Base-by-base conservation (phyloP, 2,329 filamentous ascomycete species). In the Drechslerella stenobrocha region DNA sequence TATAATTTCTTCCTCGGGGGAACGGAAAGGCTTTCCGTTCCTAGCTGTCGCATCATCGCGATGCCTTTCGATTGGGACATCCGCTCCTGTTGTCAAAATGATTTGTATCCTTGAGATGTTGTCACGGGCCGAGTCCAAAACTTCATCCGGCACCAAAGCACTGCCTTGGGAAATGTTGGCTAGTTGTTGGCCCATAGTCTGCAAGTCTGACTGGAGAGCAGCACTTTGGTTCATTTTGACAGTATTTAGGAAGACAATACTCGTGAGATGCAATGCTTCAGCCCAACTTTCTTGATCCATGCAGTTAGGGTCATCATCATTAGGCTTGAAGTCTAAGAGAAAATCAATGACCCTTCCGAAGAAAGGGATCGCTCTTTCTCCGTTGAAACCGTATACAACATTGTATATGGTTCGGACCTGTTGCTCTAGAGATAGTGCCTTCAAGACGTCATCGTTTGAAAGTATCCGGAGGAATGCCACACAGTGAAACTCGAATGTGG, bases 341-440 rank as follows among this genome's bases (percentile, higher is more conserved):
- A 55, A 69, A 3, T 56, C 50, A 23, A 61, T 8, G 6, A 53
- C 34, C 5, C 37, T 53, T 15, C 30, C 52, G 23, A 74, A 74
- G 53, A 73, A 74, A 3, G 20, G 44, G 8, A 72, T 58, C 1
- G 70, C 73, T 8, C 71, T 71, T 22, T 56, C 69, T 5, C 73
- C 73, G 26, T 70, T 61, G 9, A 56, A 58, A 1, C 73, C 73
- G 47, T 74, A 73, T 2, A 74, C 40, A 9, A 74, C 60, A 45
- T 73, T 74, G 46, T 73, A 74, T 23, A 74, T 74, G 9, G 73
- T 73, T 15, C 73, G 71, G 11, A 74, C 69, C 4, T 70, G 58
- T 24, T 71, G 72, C 44, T 74, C 73, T 0, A 74, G 64, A 13
- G 71, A 56, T 7, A 74, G 52, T 1, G 72, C 71, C 20, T 58